These are phyloP conservation scores for Arthromyces matolae DNA, from an alignment of 768 basidiomycete species.

Conservation along the genomic window DNA sequence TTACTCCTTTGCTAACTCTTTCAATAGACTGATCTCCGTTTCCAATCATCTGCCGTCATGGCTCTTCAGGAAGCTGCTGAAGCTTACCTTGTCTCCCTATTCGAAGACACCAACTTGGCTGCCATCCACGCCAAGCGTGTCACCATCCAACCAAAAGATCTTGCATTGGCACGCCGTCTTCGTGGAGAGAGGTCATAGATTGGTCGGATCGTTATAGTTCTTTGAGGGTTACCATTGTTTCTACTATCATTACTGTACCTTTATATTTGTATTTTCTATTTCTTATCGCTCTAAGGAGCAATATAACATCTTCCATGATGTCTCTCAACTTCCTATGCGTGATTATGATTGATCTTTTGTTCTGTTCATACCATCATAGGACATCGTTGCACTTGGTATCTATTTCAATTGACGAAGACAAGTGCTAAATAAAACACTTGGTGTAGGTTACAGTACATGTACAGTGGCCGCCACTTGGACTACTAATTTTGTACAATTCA, in stretches of 20 bases:
- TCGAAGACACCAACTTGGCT: slow-evolving; percentile 80
- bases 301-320: slow-evolving; percentile 5
- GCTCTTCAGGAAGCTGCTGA: slow-evolving; percentile 86
- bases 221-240: slow-evolving; percentile 1
- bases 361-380: background rate
- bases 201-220: background rate
- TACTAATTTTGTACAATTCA: too few species aligned
- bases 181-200: slow-evolving; percentile 72
- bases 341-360: background rate
- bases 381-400: background rate
- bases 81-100: slow-evolving; percentile 74
- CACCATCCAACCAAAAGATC: slow-evolving; percentile 83
- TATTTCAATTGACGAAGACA: too few species aligned
- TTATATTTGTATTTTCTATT: slow-evolving; percentile 18
- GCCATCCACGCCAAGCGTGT: slow-evolving; percentile 87
- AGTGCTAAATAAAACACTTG: too few species aligned
- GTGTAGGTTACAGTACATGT: too few species aligned
- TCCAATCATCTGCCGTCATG: slow-evolving; percentile 89
- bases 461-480: too few species aligned
- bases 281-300: slow-evolving; percentile 7
- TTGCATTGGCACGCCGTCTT: slow-evolving; percentile 73
- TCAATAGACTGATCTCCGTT: slow-evolving; percentile 69
- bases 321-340: background rate
- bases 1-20: too few species aligned
- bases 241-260: slow-evolving; percentile 18